Conservation (phyloP, 441 rosid species). For the Theobroma grandiflorum region DNA sequence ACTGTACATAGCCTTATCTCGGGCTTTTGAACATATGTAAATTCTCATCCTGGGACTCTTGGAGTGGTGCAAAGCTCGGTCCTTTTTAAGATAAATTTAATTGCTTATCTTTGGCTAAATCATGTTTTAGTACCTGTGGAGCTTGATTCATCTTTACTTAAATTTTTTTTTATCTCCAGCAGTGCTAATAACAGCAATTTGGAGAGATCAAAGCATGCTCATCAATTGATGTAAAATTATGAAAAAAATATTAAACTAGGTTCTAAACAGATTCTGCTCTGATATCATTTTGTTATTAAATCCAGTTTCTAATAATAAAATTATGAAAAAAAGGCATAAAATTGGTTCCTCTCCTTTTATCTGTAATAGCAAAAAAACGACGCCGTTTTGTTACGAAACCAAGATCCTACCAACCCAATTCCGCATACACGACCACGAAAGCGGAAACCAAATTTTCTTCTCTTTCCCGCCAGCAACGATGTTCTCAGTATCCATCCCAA, state of each 20-base stretch:
- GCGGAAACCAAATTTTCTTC: neutral
- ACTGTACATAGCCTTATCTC: slow-evolving; percentile 8
- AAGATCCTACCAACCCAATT: neutral
- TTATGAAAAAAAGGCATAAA: too few species aligned
- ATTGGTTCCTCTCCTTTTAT: too few species aligned
- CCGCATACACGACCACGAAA: neutral
- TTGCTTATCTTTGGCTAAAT: neutral
- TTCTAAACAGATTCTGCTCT: too few species aligned
- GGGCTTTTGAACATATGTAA: slow-evolving; percentile 11
- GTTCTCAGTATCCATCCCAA: neutral
- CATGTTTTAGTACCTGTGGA: neutral
- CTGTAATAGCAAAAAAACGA: neutral
- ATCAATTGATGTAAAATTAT: too few species aligned
- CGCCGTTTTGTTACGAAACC: neutral
- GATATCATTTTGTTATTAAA: too few species aligned
- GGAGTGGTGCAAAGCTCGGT: neutral
- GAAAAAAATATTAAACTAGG: too few species aligned
- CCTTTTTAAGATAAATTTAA: neutral
- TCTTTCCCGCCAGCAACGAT: neutral
- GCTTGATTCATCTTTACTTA: neutral
- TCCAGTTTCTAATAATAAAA: too few species aligned
- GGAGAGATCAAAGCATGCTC: neutral
- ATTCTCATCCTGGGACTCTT: neutral
- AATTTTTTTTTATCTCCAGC: neutral
- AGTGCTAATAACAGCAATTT: neutral